phyloP scores from a whole-genome alignment of 192 early-diverging fungal species.

The Chytriomyces sp. region DNA sequence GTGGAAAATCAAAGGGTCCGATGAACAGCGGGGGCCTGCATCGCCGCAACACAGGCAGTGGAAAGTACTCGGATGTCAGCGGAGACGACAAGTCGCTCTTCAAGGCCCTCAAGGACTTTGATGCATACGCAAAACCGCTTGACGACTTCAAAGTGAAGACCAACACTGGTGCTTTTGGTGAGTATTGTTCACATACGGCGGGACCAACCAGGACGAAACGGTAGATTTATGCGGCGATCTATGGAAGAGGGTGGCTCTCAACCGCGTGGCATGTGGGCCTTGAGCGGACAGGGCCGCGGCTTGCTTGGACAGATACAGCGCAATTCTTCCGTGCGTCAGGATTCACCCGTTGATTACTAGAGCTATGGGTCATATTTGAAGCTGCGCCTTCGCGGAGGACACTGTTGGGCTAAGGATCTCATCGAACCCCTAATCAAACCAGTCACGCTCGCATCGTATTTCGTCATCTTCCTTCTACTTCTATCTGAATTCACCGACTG shows the following conservation, averaged over 20 bases:
- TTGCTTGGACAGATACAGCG: too few species aligned
- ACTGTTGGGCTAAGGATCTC: background rate
- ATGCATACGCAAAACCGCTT: constrained; percentile 89
- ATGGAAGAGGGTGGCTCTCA: too few species aligned
- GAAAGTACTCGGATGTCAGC: background rate
- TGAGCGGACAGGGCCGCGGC: too few species aligned
- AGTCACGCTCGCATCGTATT: constrained; percentile 78
- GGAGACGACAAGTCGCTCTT: constrained; percentile 20
- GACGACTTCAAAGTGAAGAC: constrained; percentile 93
- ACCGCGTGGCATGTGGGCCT: too few species aligned
- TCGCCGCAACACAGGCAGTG: background rate
- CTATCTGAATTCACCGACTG: constrained; percentile 85
- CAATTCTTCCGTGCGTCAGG: too few species aligned
- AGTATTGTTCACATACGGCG: background rate
- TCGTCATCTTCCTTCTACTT: constrained; percentile 76
- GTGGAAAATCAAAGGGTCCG: background rate
- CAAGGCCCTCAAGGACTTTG: constrained; percentile 41
- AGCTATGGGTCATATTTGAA: too few species aligned
- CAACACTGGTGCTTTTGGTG: constrained; percentile 73
- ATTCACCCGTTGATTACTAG: too few species aligned
- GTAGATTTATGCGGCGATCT: too few species aligned
- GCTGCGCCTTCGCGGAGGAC: background rate
- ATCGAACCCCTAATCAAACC: constrained; percentile 12
- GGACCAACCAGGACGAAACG: too few species aligned
- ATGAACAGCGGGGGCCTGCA: background rate